Evolutionary conservation across 805 yeast genomes (phyloP), one percentile per base, ranked within the genome.

Genomic region (Wickerhamiella shivajii): DNA sequence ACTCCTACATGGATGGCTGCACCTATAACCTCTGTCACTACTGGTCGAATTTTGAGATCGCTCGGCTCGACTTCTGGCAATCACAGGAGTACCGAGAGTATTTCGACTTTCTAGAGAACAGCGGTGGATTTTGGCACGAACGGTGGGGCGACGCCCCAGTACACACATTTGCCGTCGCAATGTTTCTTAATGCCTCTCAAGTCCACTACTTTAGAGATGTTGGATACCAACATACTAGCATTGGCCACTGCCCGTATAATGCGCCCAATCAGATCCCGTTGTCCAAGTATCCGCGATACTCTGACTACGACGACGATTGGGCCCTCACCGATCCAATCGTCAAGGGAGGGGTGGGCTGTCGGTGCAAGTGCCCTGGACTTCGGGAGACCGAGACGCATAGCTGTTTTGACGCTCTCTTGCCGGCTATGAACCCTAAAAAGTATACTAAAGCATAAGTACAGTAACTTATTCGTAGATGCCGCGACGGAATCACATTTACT

Each of bases 61-160:
- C 95, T 3, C 60, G 79, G 34, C 68, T 84, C 2, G 84, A 76
- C 44, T 53, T 85, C 13, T 85, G 81, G 61, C 62, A 67, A 27
- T 70, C 78, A 15, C 64, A 67, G 4, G 52, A 63, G 14, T 90
- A 87, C 55, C 64, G 70, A 31, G 61, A 62, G 17, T 85, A 74
- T 52, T 81, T 80, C 52, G 57, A 72, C 24, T 68, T 61, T 44
- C 55, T 87, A 31, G 96, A 90, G 36, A 31, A 54, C 6, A 59
- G 72, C 3, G 81, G 85, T 8, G 96, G 97, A 0, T 85, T 87
- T 50, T 84, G 74, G 65, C 66, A 68, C 34, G 95, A 90, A 53
- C 61, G 98, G 48, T 87, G 97, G 97, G 97, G 97, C 2, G 97
- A 87, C 62, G 95, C 96, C 0, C 94, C 96, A 0, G 74, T 87